Evolutionary conservation across 2,329 filamentous ascomycete species (phyloP), one percentile per base, ranked within the genome.

Genomic region (Pseudogymnoascus sp.): DNA sequence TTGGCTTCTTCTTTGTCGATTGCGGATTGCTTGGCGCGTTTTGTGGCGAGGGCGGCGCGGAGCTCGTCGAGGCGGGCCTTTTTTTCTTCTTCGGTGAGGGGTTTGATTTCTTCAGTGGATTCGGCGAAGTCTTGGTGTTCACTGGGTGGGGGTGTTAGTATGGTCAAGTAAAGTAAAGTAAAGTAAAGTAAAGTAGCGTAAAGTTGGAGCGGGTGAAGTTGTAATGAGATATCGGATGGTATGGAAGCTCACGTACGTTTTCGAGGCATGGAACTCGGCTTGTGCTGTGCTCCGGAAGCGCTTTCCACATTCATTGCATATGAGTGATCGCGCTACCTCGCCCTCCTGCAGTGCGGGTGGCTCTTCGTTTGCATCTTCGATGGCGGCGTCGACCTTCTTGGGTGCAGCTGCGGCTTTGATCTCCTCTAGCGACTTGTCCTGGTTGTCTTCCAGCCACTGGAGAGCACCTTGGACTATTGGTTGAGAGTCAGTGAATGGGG

Each of bases 241-340:
- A 36, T 36, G 23, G 34, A 36, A 38, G 34, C 11, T 62, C 38
- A 75, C 83, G 66, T 74, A 88, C 78, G 91, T 93, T 78, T 96
- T 96, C 71, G 86, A 86, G 34, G 92, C 95, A 74, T 99, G 95
- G 74, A 91, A 96, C 71, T 93, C 89, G 8, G 93, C 95, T 68
- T 93, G 85, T 25, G 87, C 86, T 67, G 89, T 85, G 71, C 86
- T 91, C 69, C 90, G 84, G 77, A 99, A 96, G 73, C 87, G 89
- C 82, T 96, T 97, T 73, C 89, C 89, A 73, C 95, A 99, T 63
- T 97, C 93, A 68, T 96, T 95, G 82, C 95, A 99, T 60, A 96
- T 83, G 63, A 97, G 85, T 59, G 91, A 96, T 71, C 86, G 84
- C 63, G 92, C 90, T 63, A 84, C 80, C 70, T 88, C 85, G 64